Evolutionary conservation across 257 asterid genomes (phyloP).

Genomic region (Cinchona pubescens): DNA sequence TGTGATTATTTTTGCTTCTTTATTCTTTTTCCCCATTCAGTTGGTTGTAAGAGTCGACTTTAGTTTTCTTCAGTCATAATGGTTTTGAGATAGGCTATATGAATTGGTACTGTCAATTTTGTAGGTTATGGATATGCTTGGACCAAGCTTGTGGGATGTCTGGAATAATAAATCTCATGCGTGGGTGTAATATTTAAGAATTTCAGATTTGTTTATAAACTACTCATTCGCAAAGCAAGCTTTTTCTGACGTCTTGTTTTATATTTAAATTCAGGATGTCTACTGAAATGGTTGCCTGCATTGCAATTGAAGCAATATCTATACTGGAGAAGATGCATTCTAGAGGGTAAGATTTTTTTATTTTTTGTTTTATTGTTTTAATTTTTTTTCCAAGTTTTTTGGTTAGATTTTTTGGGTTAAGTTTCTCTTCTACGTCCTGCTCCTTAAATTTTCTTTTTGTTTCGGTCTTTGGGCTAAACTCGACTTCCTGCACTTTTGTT

Average conservation of each 20-base stretch:
- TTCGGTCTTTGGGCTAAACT: not conserved
- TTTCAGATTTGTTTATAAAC: not conserved
- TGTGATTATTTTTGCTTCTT: slow-evolving; percentile 3
- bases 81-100: not conserved
- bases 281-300: slow-evolving; percentile 88
- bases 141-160: slow-evolving; percentile 90
- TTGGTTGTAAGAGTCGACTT: not conserved
- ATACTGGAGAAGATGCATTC: slow-evolving; percentile 83
- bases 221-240: not conserved
- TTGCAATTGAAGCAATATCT: slow-evolving; percentile 84
- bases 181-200: slow-evolving; percentile 31
- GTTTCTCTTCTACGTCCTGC: not conserved
- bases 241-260: not conserved
- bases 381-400: no score
- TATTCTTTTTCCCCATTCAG: slow-evolving; percentile 4
- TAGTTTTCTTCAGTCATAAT: not conserved
- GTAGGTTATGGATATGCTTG: slow-evolving; percentile 81
- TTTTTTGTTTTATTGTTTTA: no score
- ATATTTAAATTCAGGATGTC: slow-evolving; percentile 61
- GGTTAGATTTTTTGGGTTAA: not conserved
- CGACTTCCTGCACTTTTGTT: not conserved
- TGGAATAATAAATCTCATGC: slow-evolving; percentile 70
- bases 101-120: slow-evolving; percentile 21
- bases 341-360: slow-evolving; percentile 54
- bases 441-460: not conserved